These are phyloP conservation scores for Ascochyta viciae-villosae DNA, from an alignment of 2,329 filamentous ascomycete species.

Conservation along the genomic window DNA sequence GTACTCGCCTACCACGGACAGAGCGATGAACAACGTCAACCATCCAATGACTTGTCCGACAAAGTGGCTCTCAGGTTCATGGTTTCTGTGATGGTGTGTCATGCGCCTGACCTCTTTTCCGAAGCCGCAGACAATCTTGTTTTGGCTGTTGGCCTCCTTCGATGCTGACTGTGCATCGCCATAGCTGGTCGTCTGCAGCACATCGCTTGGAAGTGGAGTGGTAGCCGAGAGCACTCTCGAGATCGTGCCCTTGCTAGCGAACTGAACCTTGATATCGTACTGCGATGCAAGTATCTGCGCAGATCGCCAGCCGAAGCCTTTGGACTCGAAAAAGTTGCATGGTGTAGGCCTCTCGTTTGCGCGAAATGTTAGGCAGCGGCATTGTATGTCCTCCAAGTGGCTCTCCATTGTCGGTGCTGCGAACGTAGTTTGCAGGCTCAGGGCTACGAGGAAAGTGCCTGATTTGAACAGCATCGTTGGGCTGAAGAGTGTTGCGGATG, in stretches of 20 bases:
- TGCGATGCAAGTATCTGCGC: conserved; percentile 31
- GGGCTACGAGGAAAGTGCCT: neutral
- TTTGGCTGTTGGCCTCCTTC: conserved; percentile 13
- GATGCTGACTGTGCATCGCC: conserved; percentile 18
- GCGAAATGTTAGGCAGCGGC: conserved; percentile 36
- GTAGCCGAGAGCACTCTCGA: conserved; percentile 27
- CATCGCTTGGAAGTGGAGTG: conserved; percentile 27
- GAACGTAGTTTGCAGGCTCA: neutral
- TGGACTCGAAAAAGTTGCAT: conserved; percentile 31
- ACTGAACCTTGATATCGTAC: conserved; percentile 33
- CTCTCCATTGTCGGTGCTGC: conserved; percentile 23
- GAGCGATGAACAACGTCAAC: conserved; percentile 26
- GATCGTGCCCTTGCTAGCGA: conserved; percentile 31
- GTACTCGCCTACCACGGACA: conserved; percentile 28
- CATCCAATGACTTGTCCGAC: conserved; percentile 27
- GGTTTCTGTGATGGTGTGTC: neutral
- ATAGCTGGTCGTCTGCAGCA: conserved; percentile 22
- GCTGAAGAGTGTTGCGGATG: neutral
- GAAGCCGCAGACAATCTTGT: conserved; percentile 35
- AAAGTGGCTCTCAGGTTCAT: conserved; percentile 20
- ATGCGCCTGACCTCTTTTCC: conserved; percentile 31
- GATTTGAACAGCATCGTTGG: neutral
- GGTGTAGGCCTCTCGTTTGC: conserved; percentile 24
- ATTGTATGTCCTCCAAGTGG: conserved; percentile 30
- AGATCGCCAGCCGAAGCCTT: conserved; percentile 32